phyloP scores from a whole-genome alignment of 768 basidiomycete species.

The Xerocomus potaroensis region DNA sequence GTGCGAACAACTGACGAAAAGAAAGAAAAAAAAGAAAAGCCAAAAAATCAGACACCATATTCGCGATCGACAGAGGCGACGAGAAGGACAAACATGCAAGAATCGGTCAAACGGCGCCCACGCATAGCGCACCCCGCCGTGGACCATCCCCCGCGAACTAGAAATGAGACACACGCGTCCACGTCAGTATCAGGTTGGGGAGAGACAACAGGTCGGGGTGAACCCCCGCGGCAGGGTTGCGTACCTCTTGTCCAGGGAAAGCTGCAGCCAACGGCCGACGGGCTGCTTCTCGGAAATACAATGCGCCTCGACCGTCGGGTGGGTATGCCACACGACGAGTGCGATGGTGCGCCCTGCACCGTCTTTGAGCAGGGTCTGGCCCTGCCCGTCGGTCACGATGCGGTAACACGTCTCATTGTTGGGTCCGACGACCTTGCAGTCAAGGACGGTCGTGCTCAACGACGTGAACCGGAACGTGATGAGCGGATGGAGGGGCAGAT shows the following conservation, averaged over 20 bases:
- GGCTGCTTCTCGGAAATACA: constrained; percentile 45
- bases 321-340: constrained; percentile 53
- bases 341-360: constrained; percentile 44
- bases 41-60: background rate
- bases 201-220: no score
- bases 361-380: constrained; percentile 52
- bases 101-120: constrained; percentile 54
- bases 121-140: constrained; percentile 45
- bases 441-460: constrained; percentile 49
- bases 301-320: constrained; percentile 49
- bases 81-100: constrained; percentile 43
- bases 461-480: constrained; percentile 47
- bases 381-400: constrained; percentile 51
- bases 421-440: constrained; percentile 51
- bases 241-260: constrained; percentile 46
- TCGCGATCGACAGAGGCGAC: background rate
- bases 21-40: no score
- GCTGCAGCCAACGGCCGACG: constrained; percentile 49
- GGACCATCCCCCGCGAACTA: constrained; percentile 43
- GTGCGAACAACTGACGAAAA: constrained; percentile 42
- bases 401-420: constrained; percentile 45
- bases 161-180: no score
- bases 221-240: constrained; percentile 11
- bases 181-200: no score
- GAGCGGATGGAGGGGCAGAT: constrained; percentile 32